These are phyloP conservation scores for Lodderomyces jiufengensis DNA, from an alignment of 1,139 yeast genomes.

Conservation along the genomic window DNA sequence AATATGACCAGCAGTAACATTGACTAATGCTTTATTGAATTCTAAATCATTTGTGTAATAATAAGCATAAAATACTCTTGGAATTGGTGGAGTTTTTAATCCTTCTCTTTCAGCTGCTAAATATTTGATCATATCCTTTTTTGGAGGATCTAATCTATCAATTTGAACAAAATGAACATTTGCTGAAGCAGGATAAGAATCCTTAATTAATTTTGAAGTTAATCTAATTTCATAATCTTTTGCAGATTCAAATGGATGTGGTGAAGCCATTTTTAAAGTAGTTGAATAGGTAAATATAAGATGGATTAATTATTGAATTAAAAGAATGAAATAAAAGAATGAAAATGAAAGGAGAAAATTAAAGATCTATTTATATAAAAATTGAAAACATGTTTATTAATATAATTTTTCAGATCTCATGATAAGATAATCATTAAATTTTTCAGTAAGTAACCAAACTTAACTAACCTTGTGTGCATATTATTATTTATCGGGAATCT, in stretches of 20 bases:
- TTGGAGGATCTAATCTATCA: slow-evolving; percentile 80
- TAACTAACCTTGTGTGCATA: no score
- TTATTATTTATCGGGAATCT: neutral
- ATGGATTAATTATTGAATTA: neutral
- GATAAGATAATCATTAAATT: no score
- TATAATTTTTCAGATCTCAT: no score
- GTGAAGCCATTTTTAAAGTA: slow-evolving; percentile 7
- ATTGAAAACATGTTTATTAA: no score
- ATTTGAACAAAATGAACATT: slow-evolving; percentile 68
- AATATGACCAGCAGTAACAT: slow-evolving; percentile 61
- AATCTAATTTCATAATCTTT: slow-evolving; percentile 60
- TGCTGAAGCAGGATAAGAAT: slow-evolving; percentile 45
- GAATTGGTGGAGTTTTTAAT: slow-evolving; percentile 49
- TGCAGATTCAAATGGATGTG: slow-evolving; percentile 67
- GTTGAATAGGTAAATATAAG: neutral
- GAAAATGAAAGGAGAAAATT: neutral
- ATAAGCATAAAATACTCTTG: slow-evolving; percentile 66
- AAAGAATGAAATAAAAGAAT: neutral
- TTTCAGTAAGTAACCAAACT: no score
- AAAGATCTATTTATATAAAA: no score
- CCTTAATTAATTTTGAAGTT: slow-evolving; percentile 63
- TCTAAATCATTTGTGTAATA: slow-evolving; percentile 57
- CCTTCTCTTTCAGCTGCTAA: slow-evolving; percentile 70
- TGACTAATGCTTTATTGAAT: slow-evolving; percentile 72
- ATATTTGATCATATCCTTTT: slow-evolving; percentile 64